These are phyloP conservation scores for Apiospora saccharicola DNA, from an alignment of 2,329 filamentous ascomycete genomes.

Conservation along the genomic window DNA sequence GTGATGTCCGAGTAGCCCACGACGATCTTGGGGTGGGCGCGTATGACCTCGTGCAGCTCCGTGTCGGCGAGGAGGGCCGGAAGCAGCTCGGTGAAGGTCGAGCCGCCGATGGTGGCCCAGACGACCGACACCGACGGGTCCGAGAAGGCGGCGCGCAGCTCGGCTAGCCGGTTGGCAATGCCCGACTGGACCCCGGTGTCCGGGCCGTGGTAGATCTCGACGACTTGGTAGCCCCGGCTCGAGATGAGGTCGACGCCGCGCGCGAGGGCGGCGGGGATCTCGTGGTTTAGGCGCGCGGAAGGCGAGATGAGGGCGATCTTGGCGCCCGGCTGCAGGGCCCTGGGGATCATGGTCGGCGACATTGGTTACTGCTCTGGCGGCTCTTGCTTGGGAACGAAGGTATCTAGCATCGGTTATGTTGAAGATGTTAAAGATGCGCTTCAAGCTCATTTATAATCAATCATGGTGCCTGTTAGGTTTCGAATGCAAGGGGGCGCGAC, in stretches of 20 bases:
- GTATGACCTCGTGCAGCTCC: slow-evolving; percentile 43
- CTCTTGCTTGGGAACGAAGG: background rate
- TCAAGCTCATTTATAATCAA: background rate
- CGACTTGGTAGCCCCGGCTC: slow-evolving; percentile 45
- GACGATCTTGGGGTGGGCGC: slow-evolving; percentile 49
- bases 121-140: slow-evolving; percentile 46
- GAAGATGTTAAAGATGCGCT: background rate
- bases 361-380: slow-evolving; percentile 23
- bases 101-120: slow-evolving; percentile 50
- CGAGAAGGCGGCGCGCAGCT: slow-evolving; percentile 48
- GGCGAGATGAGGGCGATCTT: slow-evolving; percentile 52
- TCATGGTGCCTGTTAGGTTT: too few relatives aligned
- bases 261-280: slow-evolving; percentile 38
- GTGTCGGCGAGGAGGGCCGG: slow-evolving; percentile 46
- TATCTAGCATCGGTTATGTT: background rate
- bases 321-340: slow-evolving; percentile 42
- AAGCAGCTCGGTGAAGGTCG: slow-evolving; percentile 49
- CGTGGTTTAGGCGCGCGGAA: slow-evolving; percentile 46
- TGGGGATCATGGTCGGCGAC: slow-evolving; percentile 33
- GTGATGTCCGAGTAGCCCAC: slow-evolving; percentile 53
- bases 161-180: slow-evolving; percentile 46
- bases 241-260: slow-evolving; percentile 42
- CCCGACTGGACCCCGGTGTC: slow-evolving; percentile 41
- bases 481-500: background rate
- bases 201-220: slow-evolving; percentile 39